Evolutionary conservation across 2,329 filamentous ascomycete genomes (phyloP), one percentile per base, ranked within the genome.

Genomic region (Fusarium stilboides): DNA sequence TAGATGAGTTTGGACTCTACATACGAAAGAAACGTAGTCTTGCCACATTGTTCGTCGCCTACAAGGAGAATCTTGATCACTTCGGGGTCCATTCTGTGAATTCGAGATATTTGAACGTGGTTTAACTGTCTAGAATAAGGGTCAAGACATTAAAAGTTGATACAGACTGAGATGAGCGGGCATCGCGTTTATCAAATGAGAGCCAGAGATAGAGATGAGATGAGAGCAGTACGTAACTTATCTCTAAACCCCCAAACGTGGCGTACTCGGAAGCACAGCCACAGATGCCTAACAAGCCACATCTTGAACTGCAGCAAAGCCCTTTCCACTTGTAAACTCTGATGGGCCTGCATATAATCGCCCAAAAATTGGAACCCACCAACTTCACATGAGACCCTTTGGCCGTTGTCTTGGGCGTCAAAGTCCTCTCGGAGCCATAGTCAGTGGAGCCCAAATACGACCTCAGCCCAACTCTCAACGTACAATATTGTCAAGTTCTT

Each of bases 11-110:
- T 47, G 34, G 60, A 63, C 28, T 50, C 53, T 71, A 84, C 87
- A 68, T 74, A 89, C 88, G 87, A 88, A 72, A 90, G 75, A 75
- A 90, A 89, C 1, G 85, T 88, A 22, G 87, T 87, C 77, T 90
- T 90, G 56, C 88, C 88, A 66, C 87, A 87, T 72, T 82, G 81
- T 62, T 85, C 82, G 76, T 90, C 87, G 33, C 88, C 88, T n/a
- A 90, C 79, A 20, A 89, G 76, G 28, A 90, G 76, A 15, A 90
- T 79, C n/a, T 80, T 86, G 71, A 88, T 80, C 49, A 80, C 80
- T 56, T 84, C 77, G 37, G 80, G 70, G 52, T 88, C 85, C 83
- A 87, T 86, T 12, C 22, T 55, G 45, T 53, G n/a, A 15, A 37
- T 50, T 15, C 13, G 14, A 43, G 19, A 24, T 15, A 10, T 34